These are phyloP conservation scores for Stemphylium lycopersici DNA, from an alignment of 2,329 filamentous ascomycete genomes.

Conservation along the genomic window DNA sequence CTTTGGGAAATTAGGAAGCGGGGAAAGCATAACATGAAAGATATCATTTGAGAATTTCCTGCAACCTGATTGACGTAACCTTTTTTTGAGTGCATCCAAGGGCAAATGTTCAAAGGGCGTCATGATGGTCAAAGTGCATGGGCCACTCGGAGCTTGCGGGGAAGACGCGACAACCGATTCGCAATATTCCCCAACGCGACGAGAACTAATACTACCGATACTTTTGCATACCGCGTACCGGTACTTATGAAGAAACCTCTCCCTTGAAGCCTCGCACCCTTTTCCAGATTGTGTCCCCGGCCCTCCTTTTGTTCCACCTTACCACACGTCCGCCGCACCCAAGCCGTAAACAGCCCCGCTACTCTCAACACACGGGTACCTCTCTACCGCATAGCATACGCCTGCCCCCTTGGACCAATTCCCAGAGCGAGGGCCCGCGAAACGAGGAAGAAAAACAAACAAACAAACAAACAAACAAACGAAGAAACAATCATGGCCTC, in stretches of 20 bases:
- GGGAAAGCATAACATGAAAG: slow-evolving; percentile 10
- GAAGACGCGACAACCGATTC: slow-evolving; percentile 16
- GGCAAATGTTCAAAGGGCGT: neutral
- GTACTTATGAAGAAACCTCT: neutral
- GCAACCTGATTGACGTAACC: neutral
- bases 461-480: neutral
- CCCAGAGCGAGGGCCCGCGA: neutral
- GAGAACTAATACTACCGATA: neutral
- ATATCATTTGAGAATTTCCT: slow-evolving; percentile 17
- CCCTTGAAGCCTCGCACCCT: neutral
- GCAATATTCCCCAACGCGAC: neutral
- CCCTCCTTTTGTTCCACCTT: too few relatives aligned
- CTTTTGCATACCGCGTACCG: neutral
- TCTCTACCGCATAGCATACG: neutral
- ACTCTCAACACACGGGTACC: neutral
- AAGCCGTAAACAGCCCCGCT: too few relatives aligned
- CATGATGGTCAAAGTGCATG: neutral
- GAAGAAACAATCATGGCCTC: slow-evolving; percentile 21
- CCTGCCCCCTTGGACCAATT: neutral
- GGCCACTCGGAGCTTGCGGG: slow-evolving; percentile 16
- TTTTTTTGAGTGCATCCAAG: neutral
- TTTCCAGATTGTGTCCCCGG: too few relatives aligned
- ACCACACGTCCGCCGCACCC: too few relatives aligned
- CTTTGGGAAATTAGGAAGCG: neutral
- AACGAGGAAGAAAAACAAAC: neutral